Conservation (phyloP, 2,329 filamentous ascomycete genomes). For the Colletotrichum brevisporum region DNA sequence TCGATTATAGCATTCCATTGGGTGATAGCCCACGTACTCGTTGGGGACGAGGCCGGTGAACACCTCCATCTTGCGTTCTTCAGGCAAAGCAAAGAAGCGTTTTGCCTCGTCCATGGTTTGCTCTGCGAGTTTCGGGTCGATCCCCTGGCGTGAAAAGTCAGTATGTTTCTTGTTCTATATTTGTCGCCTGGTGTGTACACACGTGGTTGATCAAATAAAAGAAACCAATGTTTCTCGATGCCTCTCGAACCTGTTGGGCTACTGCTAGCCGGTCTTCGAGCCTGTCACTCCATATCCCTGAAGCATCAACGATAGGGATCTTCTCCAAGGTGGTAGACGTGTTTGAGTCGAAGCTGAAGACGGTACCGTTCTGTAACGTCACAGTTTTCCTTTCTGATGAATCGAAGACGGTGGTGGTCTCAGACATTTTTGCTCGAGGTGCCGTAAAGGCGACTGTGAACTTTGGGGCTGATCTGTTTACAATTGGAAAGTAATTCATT, state of each 20-base stretch:
- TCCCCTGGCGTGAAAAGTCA: conserved; percentile 35
- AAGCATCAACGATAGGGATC: conserved; percentile 61
- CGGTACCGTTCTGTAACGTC: conserved; percentile 44
- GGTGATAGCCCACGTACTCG: conserved; percentile 52
- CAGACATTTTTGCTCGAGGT: conserved; percentile 34
- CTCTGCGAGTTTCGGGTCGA: conserved; percentile 48
- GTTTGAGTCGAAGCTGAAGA: conserved; percentile 46
- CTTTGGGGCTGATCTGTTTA: too few species aligned
- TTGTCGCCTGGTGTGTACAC: not conserved
- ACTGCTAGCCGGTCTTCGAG: conserved; percentile 53
- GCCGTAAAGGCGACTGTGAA: not conserved
- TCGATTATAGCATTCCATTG: conserved; percentile 56
- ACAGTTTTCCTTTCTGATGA: conserved; percentile 32
- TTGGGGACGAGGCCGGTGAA: conserved; percentile 55
- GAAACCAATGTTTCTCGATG: conserved; percentile 58
- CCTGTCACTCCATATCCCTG: conserved; percentile 53
- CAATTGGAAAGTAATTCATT: too few species aligned
- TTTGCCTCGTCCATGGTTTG: conserved; percentile 54
- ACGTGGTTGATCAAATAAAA: conserved; percentile 58
- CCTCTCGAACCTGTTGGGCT: conserved; percentile 56
- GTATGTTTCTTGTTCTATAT: too few species aligned
- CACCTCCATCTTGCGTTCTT: conserved; percentile 62
- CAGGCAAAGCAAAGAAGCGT: conserved; percentile 58
- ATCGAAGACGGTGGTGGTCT: not conserved
- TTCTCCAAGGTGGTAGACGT: conserved; percentile 44